These are phyloP conservation scores for Hippophae tibetana DNA, from an alignment of 306 rosid genomes.

Conservation along the genomic window DNA sequence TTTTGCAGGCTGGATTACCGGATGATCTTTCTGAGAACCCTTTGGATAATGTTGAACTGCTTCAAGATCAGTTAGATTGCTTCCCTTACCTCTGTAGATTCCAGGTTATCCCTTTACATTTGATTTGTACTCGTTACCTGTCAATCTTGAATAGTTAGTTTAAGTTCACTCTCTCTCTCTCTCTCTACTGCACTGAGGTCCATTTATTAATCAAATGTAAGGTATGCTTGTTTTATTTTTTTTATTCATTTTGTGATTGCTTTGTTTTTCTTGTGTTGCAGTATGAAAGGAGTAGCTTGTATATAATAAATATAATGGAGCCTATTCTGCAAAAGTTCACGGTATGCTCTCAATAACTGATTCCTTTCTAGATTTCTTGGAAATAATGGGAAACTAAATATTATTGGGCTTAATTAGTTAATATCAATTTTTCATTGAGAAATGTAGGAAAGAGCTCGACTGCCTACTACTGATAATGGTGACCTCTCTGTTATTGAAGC, in stretches of 20 bases:
- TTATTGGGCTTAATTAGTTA: slow-evolving; percentile 4
- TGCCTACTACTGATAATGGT: slow-evolving; percentile 61
- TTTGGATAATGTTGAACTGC: slow-evolving; percentile 91
- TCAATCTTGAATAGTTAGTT: too few species aligned
- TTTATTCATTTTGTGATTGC: slow-evolving; percentile 22
- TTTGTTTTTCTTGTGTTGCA: slow-evolving; percentile 34
- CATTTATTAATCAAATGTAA: too few species aligned
- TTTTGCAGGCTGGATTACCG: slow-evolving; percentile 63
- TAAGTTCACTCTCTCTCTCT: too few species aligned
- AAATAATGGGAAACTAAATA: background rate
- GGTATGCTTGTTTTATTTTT: background rate
- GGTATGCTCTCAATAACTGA: slow-evolving; percentile 33
- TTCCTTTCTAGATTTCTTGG: background rate
- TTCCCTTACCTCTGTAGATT: slow-evolving; percentile 91
- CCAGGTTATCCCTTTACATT: slow-evolving; percentile 44
- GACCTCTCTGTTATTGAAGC: slow-evolving; percentile 78
- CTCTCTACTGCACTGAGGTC: too few species aligned
- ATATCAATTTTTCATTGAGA: slow-evolving; percentile 15
- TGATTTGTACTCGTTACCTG: background rate
- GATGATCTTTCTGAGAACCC: slow-evolving; percentile 97
- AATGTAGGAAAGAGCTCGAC: slow-evolving; percentile 80
- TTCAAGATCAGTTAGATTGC: slow-evolving; percentile 97
- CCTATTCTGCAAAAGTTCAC: slow-evolving; percentile 81
- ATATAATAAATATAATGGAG: slow-evolving; percentile 81
- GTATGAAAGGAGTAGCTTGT: slow-evolving; percentile 94